These are phyloP conservation scores for Echinosophora koreensis DNA, from an alignment of 306 rosid genomes.

Conservation along the genomic window DNA sequence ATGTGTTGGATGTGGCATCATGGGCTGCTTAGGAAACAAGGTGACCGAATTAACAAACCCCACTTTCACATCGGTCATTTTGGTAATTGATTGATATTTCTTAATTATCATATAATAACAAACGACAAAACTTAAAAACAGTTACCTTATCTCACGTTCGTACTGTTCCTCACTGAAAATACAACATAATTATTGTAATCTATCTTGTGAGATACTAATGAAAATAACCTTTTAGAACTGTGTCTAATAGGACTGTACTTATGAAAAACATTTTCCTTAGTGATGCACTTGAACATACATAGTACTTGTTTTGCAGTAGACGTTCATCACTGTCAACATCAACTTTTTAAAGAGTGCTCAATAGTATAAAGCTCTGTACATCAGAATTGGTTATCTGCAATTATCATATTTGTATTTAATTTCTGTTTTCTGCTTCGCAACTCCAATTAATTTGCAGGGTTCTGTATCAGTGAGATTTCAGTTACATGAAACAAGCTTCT, in stretches of 20 bases:
- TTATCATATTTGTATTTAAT: not conserved
- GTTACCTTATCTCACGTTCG: too few relatives aligned
- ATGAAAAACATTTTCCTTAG: too few relatives aligned
- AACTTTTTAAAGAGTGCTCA: conserved; percentile 5
- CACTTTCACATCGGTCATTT: not conserved
- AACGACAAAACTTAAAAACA: too few relatives aligned
- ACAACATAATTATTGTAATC: too few relatives aligned
- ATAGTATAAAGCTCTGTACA: conserved; percentile 11
- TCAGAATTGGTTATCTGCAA: conserved; percentile 26
- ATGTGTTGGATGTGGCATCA: conserved; percentile 87
- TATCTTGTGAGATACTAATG: too few relatives aligned
- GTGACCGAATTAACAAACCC: conserved; percentile 56
- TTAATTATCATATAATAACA: too few relatives aligned
- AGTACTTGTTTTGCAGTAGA: conserved; percentile 2
- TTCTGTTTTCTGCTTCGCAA: not conserved
- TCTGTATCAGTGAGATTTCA: conserved; percentile 85
- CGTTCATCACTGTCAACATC: conserved; percentile 45
- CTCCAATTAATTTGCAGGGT: conserved; percentile 66
- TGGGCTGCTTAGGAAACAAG: conserved; percentile 94
- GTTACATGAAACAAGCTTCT: conserved; percentile 80
- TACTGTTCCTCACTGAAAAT: too few relatives aligned
- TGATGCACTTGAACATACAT: too few relatives aligned
- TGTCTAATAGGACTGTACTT: too few relatives aligned
- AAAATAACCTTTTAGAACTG: too few relatives aligned
- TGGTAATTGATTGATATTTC: too few relatives aligned